phyloP scores from a whole-genome alignment of 2,329 filamentous ascomycete genomes.

The Annulohypoxylon truncatum region DNA sequence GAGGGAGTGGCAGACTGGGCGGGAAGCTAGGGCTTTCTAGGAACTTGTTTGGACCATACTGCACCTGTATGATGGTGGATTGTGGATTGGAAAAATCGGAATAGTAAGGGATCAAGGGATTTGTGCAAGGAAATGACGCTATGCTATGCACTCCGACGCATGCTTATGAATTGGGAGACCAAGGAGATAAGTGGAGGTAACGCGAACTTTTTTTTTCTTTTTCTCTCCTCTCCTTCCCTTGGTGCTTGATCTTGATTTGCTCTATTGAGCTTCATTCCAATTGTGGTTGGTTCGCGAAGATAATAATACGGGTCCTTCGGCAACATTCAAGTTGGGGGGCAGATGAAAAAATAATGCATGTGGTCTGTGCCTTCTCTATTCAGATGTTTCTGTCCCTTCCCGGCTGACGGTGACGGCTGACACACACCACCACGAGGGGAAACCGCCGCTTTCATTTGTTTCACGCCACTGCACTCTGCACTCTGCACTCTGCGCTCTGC shows the following conservation, averaged over 20 bases:
- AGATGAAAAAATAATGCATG: conserved; percentile 25
- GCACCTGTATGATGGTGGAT: not conserved
- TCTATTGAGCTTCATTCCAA: not conserved
- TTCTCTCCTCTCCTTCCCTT: conserved; percentile 11
- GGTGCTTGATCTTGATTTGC: too few relatives aligned
- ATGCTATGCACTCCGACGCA: conserved; percentile 25
- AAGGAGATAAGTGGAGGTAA: not conserved
- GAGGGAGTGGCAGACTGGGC: not conserved
- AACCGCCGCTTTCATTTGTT: conserved; percentile 22
- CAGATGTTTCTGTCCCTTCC: not conserved
- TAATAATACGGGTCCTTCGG: conserved; percentile 31
- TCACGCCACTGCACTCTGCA: not conserved
- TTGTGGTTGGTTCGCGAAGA: conserved; percentile 33
- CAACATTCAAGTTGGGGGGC: not conserved
- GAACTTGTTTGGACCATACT: not conserved
- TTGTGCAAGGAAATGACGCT: conserved; percentile 38
- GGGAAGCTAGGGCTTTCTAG: conserved; percentile 17
- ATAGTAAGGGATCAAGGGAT: conserved; percentile 28
- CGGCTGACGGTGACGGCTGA: conserved; percentile 34
- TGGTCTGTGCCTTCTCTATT: conserved; percentile 19
- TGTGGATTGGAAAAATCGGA: conserved; percentile 1
- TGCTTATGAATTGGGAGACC: conserved; percentile 20
- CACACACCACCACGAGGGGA: conserved; percentile 17
- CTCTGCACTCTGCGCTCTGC: not conserved
- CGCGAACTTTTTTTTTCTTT: conserved; percentile 21